Evolutionary conservation across 805 yeast genomes (phyloP), one percentile per base, ranked within the genome.

Genomic region (Yarrowia yakushimensis): DNA sequence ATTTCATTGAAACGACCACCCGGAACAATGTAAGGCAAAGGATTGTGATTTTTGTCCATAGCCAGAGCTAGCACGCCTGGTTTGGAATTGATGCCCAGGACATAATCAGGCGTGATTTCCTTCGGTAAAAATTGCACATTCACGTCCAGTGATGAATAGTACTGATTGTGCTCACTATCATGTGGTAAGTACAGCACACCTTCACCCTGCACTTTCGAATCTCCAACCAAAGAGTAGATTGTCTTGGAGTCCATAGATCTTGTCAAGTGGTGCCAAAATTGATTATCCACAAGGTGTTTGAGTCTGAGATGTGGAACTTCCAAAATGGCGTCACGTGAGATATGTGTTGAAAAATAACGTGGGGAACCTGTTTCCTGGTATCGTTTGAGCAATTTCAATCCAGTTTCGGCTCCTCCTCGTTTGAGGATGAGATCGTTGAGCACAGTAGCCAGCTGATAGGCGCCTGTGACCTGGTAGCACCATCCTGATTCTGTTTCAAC

Each of bases 1-100:
- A 91, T 81, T 75, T 93, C 99, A 76, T 94, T 94, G 75, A 93
- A 93, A 66, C 99, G 79, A 22, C 99, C 98, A 17, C 99, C 99
- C 0, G 99, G 99, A 23, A 93, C 98, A 17, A 90, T 88, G 73
- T 93, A 93, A 0, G 96, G 97, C 50, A 87, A 68, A 17, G 87
- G 84, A 66, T 85, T 84, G 43, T 73, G 70, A 23, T 72, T 76
- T 52, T 76, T 81, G 65, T 79, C 80, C 78, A 88, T 82, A 0
- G 93, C 96, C 39, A 93, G 77, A 0, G 96, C 88, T 64, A 93
- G 78, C 60, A 93, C 77, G 0, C 99, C 99, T 0, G 98, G 98
- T 65, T 81, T 83, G 33, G 82, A 81, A 72, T 90, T 89, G 65
- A 91, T 80, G 0, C 94, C 85, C 70, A 83, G 80, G 31, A 91